Evolutionary conservation across 768 basidiomycete species (phyloP).

Genomic region (Leucogyrophana mollusca): DNA sequence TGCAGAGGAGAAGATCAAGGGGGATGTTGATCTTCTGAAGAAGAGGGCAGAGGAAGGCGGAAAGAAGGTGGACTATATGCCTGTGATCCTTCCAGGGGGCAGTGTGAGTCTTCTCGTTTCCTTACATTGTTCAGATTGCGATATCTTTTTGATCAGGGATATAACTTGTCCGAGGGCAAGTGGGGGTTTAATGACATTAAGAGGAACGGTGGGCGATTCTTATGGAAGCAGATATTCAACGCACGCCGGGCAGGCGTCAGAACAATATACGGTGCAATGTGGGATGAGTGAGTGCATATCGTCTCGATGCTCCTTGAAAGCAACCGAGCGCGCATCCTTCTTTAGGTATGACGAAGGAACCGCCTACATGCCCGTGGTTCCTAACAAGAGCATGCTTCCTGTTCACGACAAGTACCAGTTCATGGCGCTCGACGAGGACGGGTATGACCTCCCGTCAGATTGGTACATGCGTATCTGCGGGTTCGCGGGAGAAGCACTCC

Average conservation of each 20-base stretch:
- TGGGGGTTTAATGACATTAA: constrained; percentile 74
- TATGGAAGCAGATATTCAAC: constrained; percentile 79
- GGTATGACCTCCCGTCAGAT: constrained; percentile 73
- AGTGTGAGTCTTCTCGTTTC: constrained; percentile 53
- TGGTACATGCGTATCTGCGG: constrained; percentile 86
- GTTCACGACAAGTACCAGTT: constrained; percentile 57
- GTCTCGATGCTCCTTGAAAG: constrained; percentile 3
- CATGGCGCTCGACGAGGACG: constrained; percentile 76
- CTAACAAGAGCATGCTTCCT: constrained; percentile 58
- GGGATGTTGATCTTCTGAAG: constrained; percentile 60
- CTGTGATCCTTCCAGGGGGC: constrained; percentile 78
- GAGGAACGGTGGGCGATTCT: constrained; percentile 70
- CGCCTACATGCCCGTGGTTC: constrained; percentile 72
- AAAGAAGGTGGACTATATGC: constrained; percentile 75
- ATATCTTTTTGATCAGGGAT: constrained; percentile 44
- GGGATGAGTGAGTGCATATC: constrained; percentile 65
- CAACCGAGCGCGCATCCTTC: too few species aligned
- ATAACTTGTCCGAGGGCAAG: constrained; percentile 67
- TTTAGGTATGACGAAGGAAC: constrained; percentile 83
- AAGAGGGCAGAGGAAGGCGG: constrained; percentile 42
- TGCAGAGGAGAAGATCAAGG: constrained; percentile 59
- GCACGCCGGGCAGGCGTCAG: constrained; percentile 59
- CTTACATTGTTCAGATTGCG: constrained; percentile 1
- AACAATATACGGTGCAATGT: constrained; percentile 81
- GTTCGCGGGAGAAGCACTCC: constrained; percentile 66